Conservation (phyloP, 164 flowering plant genomes). For the Magnolia changhungtana region DNA sequence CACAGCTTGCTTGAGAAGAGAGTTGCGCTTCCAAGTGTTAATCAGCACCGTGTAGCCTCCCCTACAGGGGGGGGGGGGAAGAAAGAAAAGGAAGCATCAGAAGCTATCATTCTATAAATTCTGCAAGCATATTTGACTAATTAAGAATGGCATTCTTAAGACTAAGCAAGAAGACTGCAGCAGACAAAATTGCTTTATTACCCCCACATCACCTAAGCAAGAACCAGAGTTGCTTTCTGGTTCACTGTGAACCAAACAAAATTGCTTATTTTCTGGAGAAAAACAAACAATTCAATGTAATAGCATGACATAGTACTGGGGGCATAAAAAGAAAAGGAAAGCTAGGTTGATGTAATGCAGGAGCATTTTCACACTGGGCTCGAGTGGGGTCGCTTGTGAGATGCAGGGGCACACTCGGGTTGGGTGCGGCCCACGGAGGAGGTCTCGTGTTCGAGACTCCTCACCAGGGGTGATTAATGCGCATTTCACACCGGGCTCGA, state of each 20-base stretch:
- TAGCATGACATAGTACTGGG: not conserved
- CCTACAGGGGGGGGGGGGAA: conserved; percentile 17
- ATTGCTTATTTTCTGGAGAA: not conserved
- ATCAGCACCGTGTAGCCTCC: conserved; percentile 56
- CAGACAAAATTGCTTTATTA: too few relatives aligned
- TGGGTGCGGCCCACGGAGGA: too few relatives aligned
- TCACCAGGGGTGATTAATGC: too few relatives aligned
- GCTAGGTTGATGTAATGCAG: too few relatives aligned
- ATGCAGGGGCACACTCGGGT: too few relatives aligned
- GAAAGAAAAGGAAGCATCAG: not conserved
- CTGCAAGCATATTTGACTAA: not conserved
- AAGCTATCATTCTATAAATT: not conserved
- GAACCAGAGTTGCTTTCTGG: not conserved
- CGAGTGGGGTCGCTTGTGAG: too few relatives aligned
- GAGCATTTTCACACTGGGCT: too few relatives aligned
- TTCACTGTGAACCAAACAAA: not conserved
- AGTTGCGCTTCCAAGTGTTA: conserved; percentile 53
- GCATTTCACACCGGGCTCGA: too few relatives aligned
- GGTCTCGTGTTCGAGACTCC: too few relatives aligned
- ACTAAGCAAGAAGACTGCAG: not conserved
- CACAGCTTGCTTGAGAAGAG: conserved; percentile 52
- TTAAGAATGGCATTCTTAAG: not conserved
- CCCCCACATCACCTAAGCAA: not conserved
- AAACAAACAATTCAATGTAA: not conserved
- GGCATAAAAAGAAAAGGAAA: not conserved